Conservation (phyloP, 75 land plant species). For the Cryptomeria japonica region DNA sequence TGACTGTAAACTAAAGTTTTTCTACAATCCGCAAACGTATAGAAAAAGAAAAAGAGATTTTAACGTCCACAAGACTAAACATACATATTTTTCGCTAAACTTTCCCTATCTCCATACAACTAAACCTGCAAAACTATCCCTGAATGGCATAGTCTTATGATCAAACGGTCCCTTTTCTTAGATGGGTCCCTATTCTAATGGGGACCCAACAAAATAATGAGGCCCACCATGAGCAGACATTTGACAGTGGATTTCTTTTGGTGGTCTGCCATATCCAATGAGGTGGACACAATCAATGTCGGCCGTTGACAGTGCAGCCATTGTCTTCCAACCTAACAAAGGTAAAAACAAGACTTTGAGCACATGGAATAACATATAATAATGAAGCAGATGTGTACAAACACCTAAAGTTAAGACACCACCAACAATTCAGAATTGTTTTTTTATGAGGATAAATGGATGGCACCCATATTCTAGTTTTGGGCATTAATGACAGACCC, state of each 20-base stretch:
- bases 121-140: no score
- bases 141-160: no score
- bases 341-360: background rate
- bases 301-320: background rate
- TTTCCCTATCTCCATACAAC: background rate
- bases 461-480: background rate
- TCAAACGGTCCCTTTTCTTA: no score
- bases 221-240: background rate
- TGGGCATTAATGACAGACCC: background rate
- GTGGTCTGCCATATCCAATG: background rate
- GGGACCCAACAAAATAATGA: background rate
- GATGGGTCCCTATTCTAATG: no score
- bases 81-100: background rate
- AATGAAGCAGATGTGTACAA: background rate
- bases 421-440: background rate
- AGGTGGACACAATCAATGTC: conserved; percentile 2
- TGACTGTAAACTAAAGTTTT: background rate
- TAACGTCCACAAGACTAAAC: no score
- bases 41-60: no score
- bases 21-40: no score
- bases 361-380: background rate
- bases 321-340: background rate
- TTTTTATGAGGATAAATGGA: background rate
- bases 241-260: conserved; percentile 2
- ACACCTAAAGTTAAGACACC: background rate